Conservation (phyloP, 345 rosid genomes). For the Erodium maritimum region DNA sequence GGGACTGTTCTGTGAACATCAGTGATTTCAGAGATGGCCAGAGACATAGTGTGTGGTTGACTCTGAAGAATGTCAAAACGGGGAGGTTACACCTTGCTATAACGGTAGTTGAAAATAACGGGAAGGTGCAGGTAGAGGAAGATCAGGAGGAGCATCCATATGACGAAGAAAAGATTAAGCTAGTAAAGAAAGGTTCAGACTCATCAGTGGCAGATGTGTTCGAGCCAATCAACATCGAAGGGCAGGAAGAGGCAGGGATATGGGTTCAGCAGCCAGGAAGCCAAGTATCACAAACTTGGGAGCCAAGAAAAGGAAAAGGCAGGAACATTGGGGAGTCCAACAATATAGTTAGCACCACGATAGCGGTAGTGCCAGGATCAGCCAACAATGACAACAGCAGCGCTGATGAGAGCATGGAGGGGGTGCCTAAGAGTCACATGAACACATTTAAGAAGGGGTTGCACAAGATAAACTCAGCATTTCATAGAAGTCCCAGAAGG, state of each 20-base stretch:
- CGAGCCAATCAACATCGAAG: conserved; percentile 73
- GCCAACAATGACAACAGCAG: conserved; percentile 23
- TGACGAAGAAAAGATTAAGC: too few relatives aligned
- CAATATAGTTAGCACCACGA: background rate
- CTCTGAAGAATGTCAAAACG: conserved; percentile 67
- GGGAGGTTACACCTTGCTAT: conserved; percentile 88
- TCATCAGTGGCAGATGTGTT: conserved; percentile 49
- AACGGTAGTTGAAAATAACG: conserved; percentile 41
- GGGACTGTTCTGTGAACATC: conserved; percentile 50
- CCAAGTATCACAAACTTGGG: conserved; percentile 65
- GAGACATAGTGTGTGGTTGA: conserved; percentile 72
- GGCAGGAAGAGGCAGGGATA: conserved; percentile 57
- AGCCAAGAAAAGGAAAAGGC: conserved; percentile 71
- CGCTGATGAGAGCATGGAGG: conserved; percentile 39
- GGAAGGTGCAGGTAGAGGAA: conserved; percentile 27
- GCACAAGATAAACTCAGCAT: conserved; percentile 34
- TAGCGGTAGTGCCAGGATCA: background rate
- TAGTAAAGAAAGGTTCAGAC: too few relatives aligned
- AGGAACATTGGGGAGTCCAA: conserved; percentile 35
- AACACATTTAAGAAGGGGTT: conserved; percentile 36
- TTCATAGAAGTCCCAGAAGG: conserved; percentile 38
- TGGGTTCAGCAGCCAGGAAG: conserved; percentile 88
- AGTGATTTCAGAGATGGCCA: conserved; percentile 56
- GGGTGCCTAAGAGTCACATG: conserved; percentile 15
- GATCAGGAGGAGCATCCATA: too few relatives aligned